phyloP scores from a whole-genome alignment of 73 alveolate species.

The Blepharisma stoltei region DNA sequence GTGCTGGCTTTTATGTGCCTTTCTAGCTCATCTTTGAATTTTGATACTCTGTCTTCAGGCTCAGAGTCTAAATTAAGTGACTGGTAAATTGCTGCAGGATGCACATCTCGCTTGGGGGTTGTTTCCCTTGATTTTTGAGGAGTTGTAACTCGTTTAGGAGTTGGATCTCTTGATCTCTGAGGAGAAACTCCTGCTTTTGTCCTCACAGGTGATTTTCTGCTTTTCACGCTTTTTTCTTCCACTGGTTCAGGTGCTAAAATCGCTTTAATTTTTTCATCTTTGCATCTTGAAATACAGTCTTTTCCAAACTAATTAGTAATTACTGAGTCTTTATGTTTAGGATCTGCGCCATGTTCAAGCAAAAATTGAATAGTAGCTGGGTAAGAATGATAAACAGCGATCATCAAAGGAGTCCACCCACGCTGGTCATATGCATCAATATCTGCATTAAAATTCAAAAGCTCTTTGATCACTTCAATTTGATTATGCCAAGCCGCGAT shows the following conservation, averaged over 20 bases:
- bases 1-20: conserved; percentile 22
- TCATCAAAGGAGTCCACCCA: conserved; percentile 71
- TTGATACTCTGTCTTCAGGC: background rate
- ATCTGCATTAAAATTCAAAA: conserved; percentile 38
- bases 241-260: background rate
- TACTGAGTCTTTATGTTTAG: conserved; percentile 34
- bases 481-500: conserved; percentile 43
- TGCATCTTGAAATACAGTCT: conserved; percentile 27
- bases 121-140: conserved; percentile 13
- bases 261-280: background rate
- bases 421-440: conserved; percentile 44
- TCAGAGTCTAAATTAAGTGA: background rate
- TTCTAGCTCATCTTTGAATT: conserved; percentile 21
- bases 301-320: conserved; percentile 4
- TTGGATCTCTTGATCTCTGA: too few species aligned
- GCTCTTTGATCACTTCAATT: conserved; percentile 30
- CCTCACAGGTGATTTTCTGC: too few species aligned
- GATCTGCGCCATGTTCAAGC: conserved; percentile 44
- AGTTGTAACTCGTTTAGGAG: background rate
- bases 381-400: conserved; percentile 45
- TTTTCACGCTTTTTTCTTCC: background rate
- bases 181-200: too few species aligned
- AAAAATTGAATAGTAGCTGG: conserved; percentile 38
- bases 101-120: background rate
- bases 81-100: background rate